Base-by-base conservation (phyloP, 2,329 filamentous ascomycete species). In the Zymoseptoria brevis region DNA sequence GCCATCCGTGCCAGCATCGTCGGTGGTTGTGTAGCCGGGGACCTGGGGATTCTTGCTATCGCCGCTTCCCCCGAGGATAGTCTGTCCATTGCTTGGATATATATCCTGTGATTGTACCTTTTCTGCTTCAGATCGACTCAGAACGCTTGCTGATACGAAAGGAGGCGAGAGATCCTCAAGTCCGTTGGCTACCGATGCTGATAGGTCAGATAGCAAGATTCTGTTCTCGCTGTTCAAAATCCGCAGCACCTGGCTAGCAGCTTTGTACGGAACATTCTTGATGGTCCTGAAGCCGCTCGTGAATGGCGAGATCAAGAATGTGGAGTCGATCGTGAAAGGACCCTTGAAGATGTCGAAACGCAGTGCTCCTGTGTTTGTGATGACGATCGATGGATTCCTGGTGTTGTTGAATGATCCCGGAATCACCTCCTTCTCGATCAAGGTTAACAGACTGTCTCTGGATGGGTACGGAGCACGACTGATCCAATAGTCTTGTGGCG, bases 321-420 rank as follows among this genome's bases (percentile, higher is more conserved):
- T 90, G 3, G 87, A 87, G 72, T 99, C 94, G 48, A 85, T 84
- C 0, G 94, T 97, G 70, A 97, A 97, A 0, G 87, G 79, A 0
- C 94, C 94, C 72, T 93, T 85, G 80, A 96, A 96, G 62, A 99
- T 89, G 73, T 99, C 94, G 73, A 97, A 99, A 51, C 94, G 88
- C 65, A 99, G 85, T 3, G 89, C 89, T 24, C 94, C 94, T 0
- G 90, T 96, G 74, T 99, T 99, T 58, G 89, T 80, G 55, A 97
- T 83, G 29, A 87, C 85, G 9, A 97, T 76, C 6, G 84, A 82
- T 8, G 90, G 81, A 49, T 79, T 80, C 22, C 80, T 77, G 13
- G 57, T 61, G 16, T 55, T 48, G 11, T 63, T 64, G 53, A 69
- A 71, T 3, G 68, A 67, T 50, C 83, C 82, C 0, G 90, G 89